Percentiles rank a stretch among this genome's conserved stretches.
These are phyloP conservation scores for Byssochlamys sp. DNA, from an alignment of 2,329 filamentous ascomycete genomes.

Conservation along the genomic window DNA sequence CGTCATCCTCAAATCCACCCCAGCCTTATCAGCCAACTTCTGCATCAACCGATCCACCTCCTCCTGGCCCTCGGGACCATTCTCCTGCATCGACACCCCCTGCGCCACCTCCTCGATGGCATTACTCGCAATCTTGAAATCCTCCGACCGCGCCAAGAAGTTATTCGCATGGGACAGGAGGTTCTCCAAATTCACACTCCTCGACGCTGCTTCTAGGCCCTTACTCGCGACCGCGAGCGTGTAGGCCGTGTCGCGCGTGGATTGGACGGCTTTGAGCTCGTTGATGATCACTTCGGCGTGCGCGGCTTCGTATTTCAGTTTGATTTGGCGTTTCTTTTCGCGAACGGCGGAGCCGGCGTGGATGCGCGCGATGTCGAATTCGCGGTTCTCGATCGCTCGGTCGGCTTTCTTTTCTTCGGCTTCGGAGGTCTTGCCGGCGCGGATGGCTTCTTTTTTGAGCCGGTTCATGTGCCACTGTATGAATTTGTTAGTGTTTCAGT, in stretches of 20 bases:
- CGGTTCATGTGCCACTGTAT: conserved; percentile 38
- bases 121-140: conserved; percentile 35
- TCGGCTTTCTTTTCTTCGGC: conserved; percentile 41
- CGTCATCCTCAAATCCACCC: conserved; percentile 32
- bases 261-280: conserved; percentile 39
- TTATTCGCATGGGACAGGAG: conserved; percentile 34
- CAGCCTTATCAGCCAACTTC: conserved; percentile 35
- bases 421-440: conserved; percentile 38
- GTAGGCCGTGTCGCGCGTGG: conserved; percentile 37
- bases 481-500: neutral
- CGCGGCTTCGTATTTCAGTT: conserved; percentile 36
- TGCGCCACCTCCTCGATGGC: conserved; percentile 34
- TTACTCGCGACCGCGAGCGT: conserved; percentile 37
- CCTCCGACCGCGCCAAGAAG: conserved; percentile 32
- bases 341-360: conserved; percentile 38
- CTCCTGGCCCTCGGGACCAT: conserved; percentile 34
- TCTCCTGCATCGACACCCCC: conserved; percentile 35
- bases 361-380: conserved; percentile 42
- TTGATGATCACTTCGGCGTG: conserved; percentile 42
- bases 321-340: conserved; percentile 38
- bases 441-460: conserved; percentile 38
- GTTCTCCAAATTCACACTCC: conserved; percentile 38
- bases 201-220: conserved; percentile 36
- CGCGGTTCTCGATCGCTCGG: conserved; percentile 39
- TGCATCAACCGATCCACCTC: conserved; percentile 37